phyloP scores from a whole-genome alignment of 2,329 filamentous ascomycete genomes.

The Dactylellina haptotyla region DNA sequence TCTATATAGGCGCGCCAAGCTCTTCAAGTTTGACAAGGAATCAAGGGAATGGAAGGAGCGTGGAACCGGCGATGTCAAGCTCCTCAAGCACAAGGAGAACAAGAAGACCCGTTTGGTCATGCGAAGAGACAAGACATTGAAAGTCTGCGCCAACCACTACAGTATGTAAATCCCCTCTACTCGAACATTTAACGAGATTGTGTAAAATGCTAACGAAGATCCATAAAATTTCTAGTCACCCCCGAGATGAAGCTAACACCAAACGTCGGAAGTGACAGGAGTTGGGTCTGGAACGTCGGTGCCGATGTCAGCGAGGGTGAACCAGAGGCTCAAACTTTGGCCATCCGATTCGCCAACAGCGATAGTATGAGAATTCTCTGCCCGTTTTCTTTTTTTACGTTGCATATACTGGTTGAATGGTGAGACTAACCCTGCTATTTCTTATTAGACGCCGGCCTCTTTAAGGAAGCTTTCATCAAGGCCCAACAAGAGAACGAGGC shows the following conservation, averaged over 20 bases:
- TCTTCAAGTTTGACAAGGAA: constrained; percentile 96
- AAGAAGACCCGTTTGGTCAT: constrained; percentile 97
- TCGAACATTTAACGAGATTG: too few relatives aligned
- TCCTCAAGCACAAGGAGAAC: constrained; percentile 99
- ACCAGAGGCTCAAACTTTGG: constrained; percentile 92
- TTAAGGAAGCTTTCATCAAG: constrained; percentile 98
- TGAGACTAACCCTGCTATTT: neutral
- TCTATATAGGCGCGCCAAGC: constrained; percentile 79
- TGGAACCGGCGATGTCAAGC: constrained; percentile 92
- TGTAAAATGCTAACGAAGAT: constrained; percentile 55
- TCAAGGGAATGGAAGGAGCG: constrained; percentile 98
- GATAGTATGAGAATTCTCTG: constrained; percentile 77
- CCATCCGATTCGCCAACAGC: constrained; percentile 96
- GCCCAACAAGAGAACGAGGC: constrained; percentile 95
- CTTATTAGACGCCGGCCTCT: constrained; percentile 83
- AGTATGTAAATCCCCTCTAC: constrained; percentile 73
- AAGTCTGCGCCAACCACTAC: constrained; percentile 99
- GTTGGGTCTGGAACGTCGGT: constrained; percentile 98
- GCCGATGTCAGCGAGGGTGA: constrained; percentile 98
- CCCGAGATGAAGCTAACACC: constrained; percentile 99
- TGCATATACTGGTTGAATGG: neutral
- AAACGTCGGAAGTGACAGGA: constrained; percentile 97
- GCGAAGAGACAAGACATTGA: constrained; percentile 99
- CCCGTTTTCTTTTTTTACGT: neutral
- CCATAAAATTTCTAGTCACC: constrained; percentile 71